These are phyloP conservation scores for Clathrospora elynae DNA, from an alignment of 2,329 filamentous ascomycete species.

Conservation along the genomic window DNA sequence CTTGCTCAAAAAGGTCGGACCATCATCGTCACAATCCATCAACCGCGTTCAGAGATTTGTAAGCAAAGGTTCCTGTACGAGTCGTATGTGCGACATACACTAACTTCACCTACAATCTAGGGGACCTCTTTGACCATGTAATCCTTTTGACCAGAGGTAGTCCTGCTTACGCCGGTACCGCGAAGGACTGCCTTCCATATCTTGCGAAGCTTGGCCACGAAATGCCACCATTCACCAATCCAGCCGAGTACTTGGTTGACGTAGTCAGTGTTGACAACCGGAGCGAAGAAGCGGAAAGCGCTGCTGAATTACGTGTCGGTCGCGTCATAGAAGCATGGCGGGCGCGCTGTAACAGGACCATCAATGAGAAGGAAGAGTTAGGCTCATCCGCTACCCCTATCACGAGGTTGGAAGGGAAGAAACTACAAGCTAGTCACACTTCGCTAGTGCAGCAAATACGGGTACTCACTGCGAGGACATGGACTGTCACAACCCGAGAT, in stretches of 20 bases:
- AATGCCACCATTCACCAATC: constrained; percentile 74
- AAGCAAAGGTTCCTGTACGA: too few species aligned
- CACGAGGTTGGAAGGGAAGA: constrained; percentile 14
- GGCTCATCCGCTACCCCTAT: constrained; percentile 1
- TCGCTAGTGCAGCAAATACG: constrained; percentile 65
- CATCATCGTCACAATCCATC: constrained; percentile 75
- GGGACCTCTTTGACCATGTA: constrained; percentile 74
- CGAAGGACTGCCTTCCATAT: constrained; percentile 64
- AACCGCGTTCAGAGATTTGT: constrained; percentile 80
- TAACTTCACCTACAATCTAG: too few species aligned
- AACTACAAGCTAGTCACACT: constrained; percentile 52
- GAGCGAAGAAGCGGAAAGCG: constrained; percentile 66
- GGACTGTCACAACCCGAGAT: constrained; percentile 75
- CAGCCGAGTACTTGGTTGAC: constrained; percentile 77
- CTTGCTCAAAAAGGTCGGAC: constrained; percentile 72
- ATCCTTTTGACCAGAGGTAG: constrained; percentile 70
- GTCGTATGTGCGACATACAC: too few species aligned
- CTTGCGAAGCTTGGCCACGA: constrained; percentile 66
- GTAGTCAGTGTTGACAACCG: constrained; percentile 75
- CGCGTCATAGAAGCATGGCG: constrained; percentile 66
- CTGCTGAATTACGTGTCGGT: constrained; percentile 65
- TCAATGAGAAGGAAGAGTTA: constrained; percentile 20
- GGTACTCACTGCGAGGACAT: constrained; percentile 70
- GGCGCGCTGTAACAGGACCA: constrained; percentile 21
- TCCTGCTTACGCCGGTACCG: constrained; percentile 69